A percentile compares a stretch with the other conserved stretches of the same genome.
Conservation (phyloP, 768 basidiomycete species). For the Crucibulum laeve region DNA sequence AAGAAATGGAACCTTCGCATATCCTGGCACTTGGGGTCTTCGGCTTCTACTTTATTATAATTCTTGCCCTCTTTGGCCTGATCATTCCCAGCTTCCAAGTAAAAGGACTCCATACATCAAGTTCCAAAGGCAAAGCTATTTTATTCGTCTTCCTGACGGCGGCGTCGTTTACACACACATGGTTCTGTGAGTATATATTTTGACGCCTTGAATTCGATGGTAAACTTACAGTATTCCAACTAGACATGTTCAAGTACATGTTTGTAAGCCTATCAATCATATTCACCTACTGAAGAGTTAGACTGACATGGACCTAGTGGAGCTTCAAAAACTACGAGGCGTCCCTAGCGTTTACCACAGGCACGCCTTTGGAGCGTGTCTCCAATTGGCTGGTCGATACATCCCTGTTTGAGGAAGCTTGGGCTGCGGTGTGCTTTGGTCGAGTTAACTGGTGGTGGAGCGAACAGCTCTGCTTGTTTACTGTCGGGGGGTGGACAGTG, state of each 20-base stretch:
- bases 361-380: conserved; percentile 25
- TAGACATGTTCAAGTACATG: conserved; percentile 31
- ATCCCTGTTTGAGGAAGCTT: conserved; percentile 58
- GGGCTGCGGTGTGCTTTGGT: conserved; percentile 37
- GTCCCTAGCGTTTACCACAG: conserved; percentile 1
- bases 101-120: not conserved
- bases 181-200: conserved; percentile 25
- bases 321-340: conserved; percentile 46
- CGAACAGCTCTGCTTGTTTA: conserved; percentile 58
- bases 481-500: conserved; percentile 51
- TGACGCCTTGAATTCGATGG: not conserved
- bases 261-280: conserved; percentile 13
- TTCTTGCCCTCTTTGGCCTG: conserved; percentile 17
- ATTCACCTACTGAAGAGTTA: not conserved
- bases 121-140: not conserved
- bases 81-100: conserved; percentile 8
- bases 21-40: conserved; percentile 17
- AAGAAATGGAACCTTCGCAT: no score
- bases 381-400: conserved; percentile 52
- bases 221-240: not conserved
- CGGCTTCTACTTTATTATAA: conserved; percentile 19
- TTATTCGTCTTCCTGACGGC: conserved; percentile 16
- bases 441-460: conserved; percentile 67
- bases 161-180: conserved; percentile 27
- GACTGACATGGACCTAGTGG: conserved; percentile 34